Percentiles rank a stretch among this genome's conserved stretches.
These are phyloP conservation scores for Herpotrichia juniperi DNA, from an alignment of 2,329 filamentous ascomycete species.

Conservation along the genomic window DNA sequence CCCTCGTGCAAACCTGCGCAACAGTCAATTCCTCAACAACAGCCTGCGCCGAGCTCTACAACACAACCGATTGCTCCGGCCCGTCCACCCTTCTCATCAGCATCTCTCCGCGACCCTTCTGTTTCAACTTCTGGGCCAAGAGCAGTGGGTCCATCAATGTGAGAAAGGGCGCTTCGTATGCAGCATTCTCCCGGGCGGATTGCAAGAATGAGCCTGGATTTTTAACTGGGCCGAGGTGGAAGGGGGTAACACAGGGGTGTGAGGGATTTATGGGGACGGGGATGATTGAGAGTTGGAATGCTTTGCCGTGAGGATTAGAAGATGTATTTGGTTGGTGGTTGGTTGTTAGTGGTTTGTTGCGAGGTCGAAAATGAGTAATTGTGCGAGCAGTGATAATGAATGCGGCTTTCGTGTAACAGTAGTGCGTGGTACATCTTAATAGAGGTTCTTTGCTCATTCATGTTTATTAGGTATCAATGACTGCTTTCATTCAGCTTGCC, in stretches of 20 bases:
- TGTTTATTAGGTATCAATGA: no score
- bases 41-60: conserved; percentile 2
- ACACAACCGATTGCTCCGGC: not conserved
- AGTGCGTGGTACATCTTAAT: no score
- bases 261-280: not conserved
- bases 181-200: not conserved
- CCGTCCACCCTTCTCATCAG: not conserved
- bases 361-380: no score
- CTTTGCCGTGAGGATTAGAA: not conserved
- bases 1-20: not conserved
- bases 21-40: not conserved
- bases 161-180: not conserved
- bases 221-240: not conserved
- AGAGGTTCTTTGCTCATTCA: no score
- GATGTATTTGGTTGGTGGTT: no score
- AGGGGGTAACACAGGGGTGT: not conserved
- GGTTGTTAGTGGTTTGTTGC: no score
- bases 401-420: no score
- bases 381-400: no score
- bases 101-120: no score
- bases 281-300: conserved; percentile 1
- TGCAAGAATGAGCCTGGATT: not conserved
- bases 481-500: no score
- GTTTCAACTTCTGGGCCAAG: not conserved
- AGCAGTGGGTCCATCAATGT: not conserved